A percentile compares a stretch with the other conserved stretches of the same genome.
Conservation (phyloP, 2,329 filamentous ascomycete species). For the Fusarium sacchari region DNA sequence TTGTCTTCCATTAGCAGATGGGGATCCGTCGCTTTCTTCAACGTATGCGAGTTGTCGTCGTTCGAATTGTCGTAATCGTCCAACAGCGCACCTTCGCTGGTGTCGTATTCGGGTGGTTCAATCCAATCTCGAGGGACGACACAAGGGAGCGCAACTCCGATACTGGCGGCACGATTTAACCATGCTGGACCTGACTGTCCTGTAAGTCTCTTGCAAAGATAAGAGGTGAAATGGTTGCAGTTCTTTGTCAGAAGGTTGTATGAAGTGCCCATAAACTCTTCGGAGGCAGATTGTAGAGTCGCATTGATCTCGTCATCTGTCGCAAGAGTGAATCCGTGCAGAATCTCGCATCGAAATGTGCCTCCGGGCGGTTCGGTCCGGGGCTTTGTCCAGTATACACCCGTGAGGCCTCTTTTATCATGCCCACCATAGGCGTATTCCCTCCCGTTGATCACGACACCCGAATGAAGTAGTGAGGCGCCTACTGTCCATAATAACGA, state of each 20-base stretch:
- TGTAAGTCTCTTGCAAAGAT: conserved; percentile 78
- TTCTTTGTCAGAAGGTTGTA: conserved; percentile 87
- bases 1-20: conserved; percentile 46
- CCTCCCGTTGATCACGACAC: conserved; percentile 80
- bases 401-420: conserved; percentile 74
- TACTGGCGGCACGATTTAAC: conserved; percentile 86
- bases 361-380: conserved; percentile 78
- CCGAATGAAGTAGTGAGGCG: conserved; percentile 81
- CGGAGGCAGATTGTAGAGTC: conserved; percentile 74
- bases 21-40: conserved; percentile 55
- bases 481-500: conserved; percentile 81
- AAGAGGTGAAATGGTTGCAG: conserved; percentile 88
- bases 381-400: conserved; percentile 85
- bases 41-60: conserved; percentile 71
- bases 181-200: conserved; percentile 75
- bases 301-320: conserved; percentile 75
- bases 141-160: conserved; percentile 83
- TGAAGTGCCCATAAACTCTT: conserved; percentile 77
- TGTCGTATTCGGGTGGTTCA: conserved; percentile 79
- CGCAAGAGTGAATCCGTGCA: conserved; percentile 82
- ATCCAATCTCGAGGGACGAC: conserved; percentile 87
- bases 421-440: conserved; percentile 91
- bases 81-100: conserved; percentile 75
- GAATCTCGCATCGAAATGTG: conserved; percentile 77
- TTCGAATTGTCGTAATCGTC: conserved; percentile 62